Evolutionary conservation across 2,329 filamentous ascomycete species (phyloP).

Genomic region (Cordyceps cateniannulata): DNA sequence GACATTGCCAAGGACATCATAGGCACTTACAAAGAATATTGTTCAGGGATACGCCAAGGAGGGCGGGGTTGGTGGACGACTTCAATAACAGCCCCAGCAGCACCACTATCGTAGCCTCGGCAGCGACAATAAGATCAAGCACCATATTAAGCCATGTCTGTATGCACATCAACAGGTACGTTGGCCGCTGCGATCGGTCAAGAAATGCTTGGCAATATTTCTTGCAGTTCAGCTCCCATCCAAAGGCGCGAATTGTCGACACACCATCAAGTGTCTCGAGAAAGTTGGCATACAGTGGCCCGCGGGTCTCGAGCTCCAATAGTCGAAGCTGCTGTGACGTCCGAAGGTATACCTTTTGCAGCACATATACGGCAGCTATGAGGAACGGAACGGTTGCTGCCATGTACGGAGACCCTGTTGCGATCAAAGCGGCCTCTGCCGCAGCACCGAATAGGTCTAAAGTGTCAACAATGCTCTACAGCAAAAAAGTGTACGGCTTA

Average conservation of each 20-base stretch:
- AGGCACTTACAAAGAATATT: slow-evolving; percentile 18
- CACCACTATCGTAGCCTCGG: slow-evolving; percentile 29
- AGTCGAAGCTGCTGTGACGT: slow-evolving; percentile 27
- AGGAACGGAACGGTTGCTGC: slow-evolving; percentile 38
- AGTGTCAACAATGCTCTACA: slow-evolving; percentile 23
- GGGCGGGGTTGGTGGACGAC: slow-evolving; percentile 24
- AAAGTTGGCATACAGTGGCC: slow-evolving; percentile 24
- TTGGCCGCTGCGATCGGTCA: slow-evolving; percentile 25
- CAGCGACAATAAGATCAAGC: slow-evolving; percentile 39
- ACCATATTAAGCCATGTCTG: slow-evolving; percentile 44
- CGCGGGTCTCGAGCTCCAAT: slow-evolving; percentile 25
- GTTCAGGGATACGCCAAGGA: slow-evolving; percentile 22
- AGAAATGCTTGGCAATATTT: slow-evolving; percentile 23
- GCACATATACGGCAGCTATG: slow-evolving; percentile 17
- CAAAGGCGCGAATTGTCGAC: slow-evolving; percentile 28
- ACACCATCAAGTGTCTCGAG: slow-evolving; percentile 22
- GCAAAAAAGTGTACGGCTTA: slow-evolving; percentile 21
- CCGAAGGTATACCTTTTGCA: slow-evolving; percentile 26
- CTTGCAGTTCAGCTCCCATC: slow-evolving; percentile 21
- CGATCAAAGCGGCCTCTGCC: slow-evolving; percentile 33
- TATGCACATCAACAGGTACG: slow-evolving; percentile 39
- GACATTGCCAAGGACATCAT: background rate
- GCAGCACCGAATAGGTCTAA: slow-evolving; percentile 18
- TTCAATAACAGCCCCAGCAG: slow-evolving; percentile 39
- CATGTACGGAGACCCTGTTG: slow-evolving; percentile 38